phyloP scores from a whole-genome alignment of 208 protist genomes.

The Leishmania aethiopica region DNA sequence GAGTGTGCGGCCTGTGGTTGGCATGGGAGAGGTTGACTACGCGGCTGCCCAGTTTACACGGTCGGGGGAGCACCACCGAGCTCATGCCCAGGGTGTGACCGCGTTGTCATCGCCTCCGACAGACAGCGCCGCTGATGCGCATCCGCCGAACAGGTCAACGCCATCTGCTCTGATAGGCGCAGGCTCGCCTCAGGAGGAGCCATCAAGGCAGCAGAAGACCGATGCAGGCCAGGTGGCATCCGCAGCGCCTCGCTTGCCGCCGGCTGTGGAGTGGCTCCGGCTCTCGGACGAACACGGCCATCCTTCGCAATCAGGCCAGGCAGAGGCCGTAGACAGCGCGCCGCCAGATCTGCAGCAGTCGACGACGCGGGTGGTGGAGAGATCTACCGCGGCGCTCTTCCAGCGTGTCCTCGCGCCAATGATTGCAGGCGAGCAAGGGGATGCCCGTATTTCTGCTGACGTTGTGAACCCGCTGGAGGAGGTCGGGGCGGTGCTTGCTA shows the following conservation, averaged over 20 bases:
- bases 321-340: not conserved
- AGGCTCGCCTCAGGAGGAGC: not conserved
- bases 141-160: not conserved
- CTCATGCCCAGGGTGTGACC: not conserved
- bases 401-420: not conserved
- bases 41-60: not conserved
- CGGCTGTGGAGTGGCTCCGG: slow-evolving; percentile 3
- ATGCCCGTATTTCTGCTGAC: not conserved
- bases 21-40: not conserved
- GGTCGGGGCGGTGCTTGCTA: slow-evolving; percentile 54
- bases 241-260: not conserved
- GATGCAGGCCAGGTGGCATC: not conserved
- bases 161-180: not conserved
- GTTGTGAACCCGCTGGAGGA: slow-evolving; percentile 30
- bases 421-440: not conserved
- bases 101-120: not conserved
- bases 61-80: not conserved
- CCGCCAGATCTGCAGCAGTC: not conserved
- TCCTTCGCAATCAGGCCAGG: not conserved
- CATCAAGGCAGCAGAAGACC: not conserved
- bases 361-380: not conserved
- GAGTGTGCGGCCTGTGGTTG: slow-evolving; percentile 5
- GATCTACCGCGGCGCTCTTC: slow-evolving; percentile 1
- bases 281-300: not conserved
- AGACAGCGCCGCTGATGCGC: not conserved